Evolutionary conservation across 2,329 filamentous ascomycete species (phyloP), one percentile per base, ranked within the genome.

Genomic region (Neofusicoccum umdonicola): DNA sequence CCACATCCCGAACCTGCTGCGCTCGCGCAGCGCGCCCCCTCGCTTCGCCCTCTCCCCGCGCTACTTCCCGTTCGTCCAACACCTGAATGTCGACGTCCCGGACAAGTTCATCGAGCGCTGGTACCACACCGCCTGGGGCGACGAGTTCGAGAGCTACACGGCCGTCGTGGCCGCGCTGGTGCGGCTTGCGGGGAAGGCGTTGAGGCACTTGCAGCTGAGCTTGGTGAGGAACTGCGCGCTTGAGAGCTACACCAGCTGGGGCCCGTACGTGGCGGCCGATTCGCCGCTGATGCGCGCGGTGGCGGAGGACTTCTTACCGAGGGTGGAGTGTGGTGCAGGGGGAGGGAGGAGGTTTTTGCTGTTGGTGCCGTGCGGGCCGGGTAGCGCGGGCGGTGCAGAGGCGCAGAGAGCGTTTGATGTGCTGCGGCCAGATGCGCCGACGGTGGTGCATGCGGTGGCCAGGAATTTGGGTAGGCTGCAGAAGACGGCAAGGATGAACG

Each of bases 1-100:
- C 31, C 62, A 64, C 62, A 64, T 64, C 42, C 62, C 62, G 8
- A 64, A 64, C 62, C 44, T 64, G 52, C 41, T 64, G 19, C 62
- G 62, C 34, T 58, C 62, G 51, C 52, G 51, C 44, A 15, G 7
- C 34, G 44, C 50, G 39, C 41, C 62, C 17, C 62, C 62, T 1
- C 19, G 42, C 42, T 64, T 64, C 62, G 62, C 52, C 19, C 51
- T 64, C 4, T 58, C 42, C 6, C 62, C 62, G 35, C 62, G 62
- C 44, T 51, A 42, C 62, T 64, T 64, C 37, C 34, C 62, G 41
- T 42, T 64, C 17, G 12, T 64, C 4, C 51, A 52, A 34, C 45
- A 41, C 52, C 52, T 64, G 17, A 64, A 64, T 44, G 31, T 64
- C 51, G 62, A 64, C 62, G 17, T 64, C 11, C 62, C 62, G 31